Evolutionary conservation across 345 rosid genomes (phyloP).

Genomic region (Eucalyptus regnans): DNA sequence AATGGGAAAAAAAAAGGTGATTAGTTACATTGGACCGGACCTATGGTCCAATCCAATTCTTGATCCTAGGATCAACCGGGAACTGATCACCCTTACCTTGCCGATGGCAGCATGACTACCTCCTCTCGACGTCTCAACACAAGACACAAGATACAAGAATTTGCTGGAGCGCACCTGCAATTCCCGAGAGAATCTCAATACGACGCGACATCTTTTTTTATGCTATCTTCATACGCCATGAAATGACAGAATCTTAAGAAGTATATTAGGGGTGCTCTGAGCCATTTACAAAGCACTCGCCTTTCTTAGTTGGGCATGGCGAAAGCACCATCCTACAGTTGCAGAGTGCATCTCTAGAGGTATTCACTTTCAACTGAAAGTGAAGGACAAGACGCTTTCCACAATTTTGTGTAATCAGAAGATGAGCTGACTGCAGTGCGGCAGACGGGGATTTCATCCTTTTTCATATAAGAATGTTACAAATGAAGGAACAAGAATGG

Average conservation of each 20-base stretch:
- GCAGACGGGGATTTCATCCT: not conserved
- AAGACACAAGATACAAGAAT: not conserved
- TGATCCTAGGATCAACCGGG: fast-evolving
- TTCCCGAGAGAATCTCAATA: not conserved
- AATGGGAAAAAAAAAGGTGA: too few relatives aligned
- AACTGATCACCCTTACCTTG: fast-evolving
- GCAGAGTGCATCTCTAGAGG: not conserved
- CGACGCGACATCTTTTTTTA: not conserved
- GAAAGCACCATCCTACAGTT: not conserved
- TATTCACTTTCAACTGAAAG: not conserved
- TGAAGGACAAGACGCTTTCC: not conserved
- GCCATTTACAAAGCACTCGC: not conserved
- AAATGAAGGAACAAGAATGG: not conserved
- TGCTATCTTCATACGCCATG: fast-evolving
- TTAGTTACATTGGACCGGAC: fast-evolving
- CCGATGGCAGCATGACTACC: fast-evolving
- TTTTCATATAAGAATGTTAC: not conserved
- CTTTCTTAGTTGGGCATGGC: not conserved
- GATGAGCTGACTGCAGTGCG: not conserved
- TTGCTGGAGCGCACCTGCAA: not conserved
- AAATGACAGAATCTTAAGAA: not conserved
- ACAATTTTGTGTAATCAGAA: not conserved
- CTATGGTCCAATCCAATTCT: fast-evolving
- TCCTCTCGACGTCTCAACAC: not conserved
- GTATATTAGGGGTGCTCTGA: fast-evolving